Conservation (phyloP, 257 asterid species). For the Penstemon eatonii region DNA sequence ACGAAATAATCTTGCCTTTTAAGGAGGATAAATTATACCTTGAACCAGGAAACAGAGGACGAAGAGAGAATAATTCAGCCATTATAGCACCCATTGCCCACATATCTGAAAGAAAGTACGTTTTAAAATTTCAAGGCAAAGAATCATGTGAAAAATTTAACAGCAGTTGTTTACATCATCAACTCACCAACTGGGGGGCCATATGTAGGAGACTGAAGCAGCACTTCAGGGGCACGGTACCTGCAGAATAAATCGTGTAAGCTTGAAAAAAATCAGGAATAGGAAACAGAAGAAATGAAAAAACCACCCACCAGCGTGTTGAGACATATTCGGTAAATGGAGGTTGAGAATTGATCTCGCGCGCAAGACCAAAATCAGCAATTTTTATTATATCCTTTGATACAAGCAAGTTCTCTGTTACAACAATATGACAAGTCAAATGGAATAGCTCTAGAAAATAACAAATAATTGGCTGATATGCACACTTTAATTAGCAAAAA, state of each 20-base stretch:
- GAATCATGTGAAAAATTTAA: neutral
- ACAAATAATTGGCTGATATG: slow-evolving; percentile 6
- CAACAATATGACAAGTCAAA: neutral
- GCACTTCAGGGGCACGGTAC: slow-evolving; percentile 78
- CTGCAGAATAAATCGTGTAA: slow-evolving; percentile 36
- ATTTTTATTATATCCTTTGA: slow-evolving; percentile 55
- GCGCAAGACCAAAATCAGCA: slow-evolving; percentile 75
- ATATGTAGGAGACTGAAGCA: slow-evolving; percentile 59
- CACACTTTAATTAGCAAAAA: neutral
- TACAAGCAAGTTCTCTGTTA: slow-evolving; percentile 52
- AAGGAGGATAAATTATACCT: slow-evolving; percentile 38
- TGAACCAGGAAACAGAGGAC: slow-evolving; percentile 70
- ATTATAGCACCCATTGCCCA: slow-evolving; percentile 90
- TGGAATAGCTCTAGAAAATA: neutral
- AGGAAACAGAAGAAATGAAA: slow-evolving; percentile 5
- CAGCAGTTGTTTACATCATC: slow-evolving; percentile 16
- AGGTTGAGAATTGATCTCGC: slow-evolving; percentile 60
- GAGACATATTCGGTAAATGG: slow-evolving; percentile 74
- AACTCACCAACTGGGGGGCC: slow-evolving; percentile 68
- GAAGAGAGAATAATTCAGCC: slow-evolving; percentile 66
- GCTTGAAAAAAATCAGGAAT: neutral
- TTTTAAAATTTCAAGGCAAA: slow-evolving; percentile 18
- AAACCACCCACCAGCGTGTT: slow-evolving; percentile 61
- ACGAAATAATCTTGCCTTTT: neutral
- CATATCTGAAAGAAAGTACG: slow-evolving; percentile 50